Evolutionary conservation across 2,329 filamentous ascomycete species (phyloP), one percentile per base, ranked within the genome.

Genomic region (Aureobasidium zeae): DNA sequence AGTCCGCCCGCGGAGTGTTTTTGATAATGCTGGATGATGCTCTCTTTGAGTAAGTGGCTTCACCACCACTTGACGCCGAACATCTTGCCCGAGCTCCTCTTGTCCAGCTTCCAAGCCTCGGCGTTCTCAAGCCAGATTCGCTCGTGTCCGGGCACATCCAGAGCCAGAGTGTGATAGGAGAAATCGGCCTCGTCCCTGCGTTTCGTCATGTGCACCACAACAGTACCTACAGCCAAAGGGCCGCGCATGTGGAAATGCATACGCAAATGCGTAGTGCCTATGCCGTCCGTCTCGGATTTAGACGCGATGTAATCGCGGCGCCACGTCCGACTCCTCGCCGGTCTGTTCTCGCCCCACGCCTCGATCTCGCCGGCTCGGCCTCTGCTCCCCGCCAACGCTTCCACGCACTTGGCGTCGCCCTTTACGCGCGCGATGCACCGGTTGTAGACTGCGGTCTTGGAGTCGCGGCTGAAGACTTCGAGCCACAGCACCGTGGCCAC

Each of bases 211-310:
- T 95, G 86, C 43, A 94, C 67, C 51, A 79, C 72, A 5, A 86
- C 87, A 1, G 80, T 70, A 11, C 88, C 89, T 19, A 74, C 74
- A 43, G 81, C 83, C 24, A 75, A 67, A 2, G 84, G 81, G 0
- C 89, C 89, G 58, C 88, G 79, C 28, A 94, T 80, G 59, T 91
- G 79, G 61, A 95, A 95, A 53, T 86, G 79, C 74, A 95, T 86
- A 50, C 77, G 67, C 50, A 95, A 61, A 60, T 95, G 87, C 50
- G 93, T 81, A 15, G 79, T 79, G 4, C 88, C 88, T 49, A 77
- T 72, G 9, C 72, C 67, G 57, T 95, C 88, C 5, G 74, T 86
- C 49, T 76, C 76, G 16, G 77, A 67, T 0, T 73, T 77, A 1
- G 81, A 82, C 54, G 72, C 70, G 51, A 80, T 71, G 15, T 69